Evolutionary conservation across 1,139 yeast species (phyloP).

Genomic region (Debaryomyces udenii): DNA sequence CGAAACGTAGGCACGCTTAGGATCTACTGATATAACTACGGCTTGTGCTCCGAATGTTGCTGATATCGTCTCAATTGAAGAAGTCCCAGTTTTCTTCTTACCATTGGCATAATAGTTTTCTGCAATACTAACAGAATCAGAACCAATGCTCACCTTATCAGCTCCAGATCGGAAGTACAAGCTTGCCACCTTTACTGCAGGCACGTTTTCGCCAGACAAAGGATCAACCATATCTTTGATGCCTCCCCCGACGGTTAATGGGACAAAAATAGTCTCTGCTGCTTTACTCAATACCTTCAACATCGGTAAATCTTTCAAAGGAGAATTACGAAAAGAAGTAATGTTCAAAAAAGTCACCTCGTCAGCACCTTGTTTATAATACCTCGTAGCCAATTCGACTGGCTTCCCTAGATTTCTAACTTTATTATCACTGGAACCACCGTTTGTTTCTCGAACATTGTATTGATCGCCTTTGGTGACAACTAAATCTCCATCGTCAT

Average conservation of each 20-base stretch:
- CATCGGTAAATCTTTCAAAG: constrained; percentile 92
- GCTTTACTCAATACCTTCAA: constrained; percentile 80
- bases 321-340: constrained; percentile 93
- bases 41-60: constrained; percentile 94
- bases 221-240: constrained; percentile 89
- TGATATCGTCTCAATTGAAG: constrained; percentile 92
- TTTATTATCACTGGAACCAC: constrained; percentile 40
- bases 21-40: constrained; percentile 95
- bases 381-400: constrained; percentile 86
- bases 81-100: constrained; percentile 60
- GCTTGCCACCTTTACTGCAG: constrained; percentile 89
- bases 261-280: constrained; percentile 91
- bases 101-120: constrained; percentile 71
- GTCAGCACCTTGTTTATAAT: constrained; percentile 93
- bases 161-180: constrained; percentile 95
- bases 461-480: constrained; percentile 98
- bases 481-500: constrained; percentile 91
- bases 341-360: constrained; percentile 93
- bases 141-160: constrained; percentile 94
- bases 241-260: constrained; percentile 97
- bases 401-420: constrained; percentile 96
- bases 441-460: constrained; percentile 79
- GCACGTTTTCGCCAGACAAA: constrained; percentile 63
- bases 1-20: constrained; percentile 76
- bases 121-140: constrained; percentile 95